Evolutionary conservation across 768 basidiomycete species (phyloP).

Genomic region (Tylopilus rubrobrunneus): DNA sequence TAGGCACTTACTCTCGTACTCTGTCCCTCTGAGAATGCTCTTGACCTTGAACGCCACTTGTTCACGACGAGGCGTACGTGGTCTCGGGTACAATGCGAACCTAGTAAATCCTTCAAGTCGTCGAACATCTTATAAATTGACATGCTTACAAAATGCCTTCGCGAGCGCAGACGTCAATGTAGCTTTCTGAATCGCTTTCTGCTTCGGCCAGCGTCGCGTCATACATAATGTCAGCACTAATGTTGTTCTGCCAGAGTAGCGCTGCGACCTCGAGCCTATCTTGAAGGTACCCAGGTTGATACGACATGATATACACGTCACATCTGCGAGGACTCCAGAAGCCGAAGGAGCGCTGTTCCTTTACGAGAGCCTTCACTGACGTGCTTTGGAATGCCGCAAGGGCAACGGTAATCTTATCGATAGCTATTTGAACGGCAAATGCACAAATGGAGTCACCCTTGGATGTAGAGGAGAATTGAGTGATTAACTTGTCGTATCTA

Average conservation of each 20-base stretch:
- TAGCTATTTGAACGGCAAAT: conserved; percentile 68
- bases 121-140: not conserved
- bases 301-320: conserved; percentile 82
- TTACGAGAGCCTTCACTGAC: conserved; percentile 65
- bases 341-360: conserved; percentile 79
- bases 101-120: conserved; percentile 45
- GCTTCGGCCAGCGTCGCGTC: conserved; percentile 62
- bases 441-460: conserved; percentile 58
- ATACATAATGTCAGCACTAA: conserved; percentile 87
- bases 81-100: conserved; percentile 50
- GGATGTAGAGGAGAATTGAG: conserved; percentile 51
- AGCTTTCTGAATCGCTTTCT: conserved; percentile 51
- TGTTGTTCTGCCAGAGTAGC: conserved; percentile 74
- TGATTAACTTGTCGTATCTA: conserved; percentile 73
- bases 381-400: conserved; percentile 66
- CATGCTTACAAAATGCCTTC: conserved; percentile 77
- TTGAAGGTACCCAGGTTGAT: conserved; percentile 67
- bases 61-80: conserved; percentile 54
- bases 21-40: conserved; percentile 74
- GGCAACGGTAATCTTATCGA: conserved; percentile 71
- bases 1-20: conserved; percentile 57
- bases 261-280: conserved; percentile 77
- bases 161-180: conserved; percentile 63
- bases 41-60: conserved; percentile 77
- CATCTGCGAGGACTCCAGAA: conserved; percentile 89